Evolutionary conservation across 164 flowering plant species (phyloP).

Genomic region (Houttuynia cordata): DNA sequence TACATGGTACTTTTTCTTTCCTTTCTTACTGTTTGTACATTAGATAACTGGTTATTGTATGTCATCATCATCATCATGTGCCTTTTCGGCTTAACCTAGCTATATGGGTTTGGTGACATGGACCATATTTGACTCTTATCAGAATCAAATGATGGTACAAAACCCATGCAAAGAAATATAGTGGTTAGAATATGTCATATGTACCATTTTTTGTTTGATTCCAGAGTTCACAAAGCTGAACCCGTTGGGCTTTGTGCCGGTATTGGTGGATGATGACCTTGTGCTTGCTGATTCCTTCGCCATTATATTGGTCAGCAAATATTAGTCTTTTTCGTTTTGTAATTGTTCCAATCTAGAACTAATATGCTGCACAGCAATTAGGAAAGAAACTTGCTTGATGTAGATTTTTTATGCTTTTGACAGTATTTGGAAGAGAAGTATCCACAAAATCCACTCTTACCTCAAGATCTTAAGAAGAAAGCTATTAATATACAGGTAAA

Average conservation of each 20-base stretch:
- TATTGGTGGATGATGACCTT: conserved; percentile 56
- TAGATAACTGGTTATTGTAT: too few relatives aligned
- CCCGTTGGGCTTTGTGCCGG: conserved; percentile 74
- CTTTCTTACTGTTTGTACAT: too few relatives aligned
- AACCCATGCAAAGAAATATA: too few relatives aligned
- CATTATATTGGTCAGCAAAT: conserved; percentile 48
- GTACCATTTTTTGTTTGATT: neutral
- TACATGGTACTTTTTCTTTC: too few relatives aligned
- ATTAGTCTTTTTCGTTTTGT: neutral
- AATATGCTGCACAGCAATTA: too few relatives aligned
- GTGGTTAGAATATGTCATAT: neutral
- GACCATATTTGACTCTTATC: too few relatives aligned
- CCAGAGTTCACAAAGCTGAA: conserved; percentile 63
- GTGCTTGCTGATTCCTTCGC: conserved; percentile 78
- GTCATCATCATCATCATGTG: too few relatives aligned
- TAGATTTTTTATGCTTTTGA: neutral
- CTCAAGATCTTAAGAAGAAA: conserved; percentile 52
- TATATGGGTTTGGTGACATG: too few relatives aligned
- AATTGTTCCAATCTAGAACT: neutral
- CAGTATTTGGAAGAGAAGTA: conserved; percentile 70
- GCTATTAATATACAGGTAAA: conserved; percentile 77
- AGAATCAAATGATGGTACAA: too few relatives aligned
- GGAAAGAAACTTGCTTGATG: neutral
- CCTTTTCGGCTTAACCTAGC: too few relatives aligned
- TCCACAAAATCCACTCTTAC: conserved; percentile 68